Base-by-base conservation (phyloP, 2,329 filamentous ascomycete genomes). In the Aspergillus glaucus region DNA sequence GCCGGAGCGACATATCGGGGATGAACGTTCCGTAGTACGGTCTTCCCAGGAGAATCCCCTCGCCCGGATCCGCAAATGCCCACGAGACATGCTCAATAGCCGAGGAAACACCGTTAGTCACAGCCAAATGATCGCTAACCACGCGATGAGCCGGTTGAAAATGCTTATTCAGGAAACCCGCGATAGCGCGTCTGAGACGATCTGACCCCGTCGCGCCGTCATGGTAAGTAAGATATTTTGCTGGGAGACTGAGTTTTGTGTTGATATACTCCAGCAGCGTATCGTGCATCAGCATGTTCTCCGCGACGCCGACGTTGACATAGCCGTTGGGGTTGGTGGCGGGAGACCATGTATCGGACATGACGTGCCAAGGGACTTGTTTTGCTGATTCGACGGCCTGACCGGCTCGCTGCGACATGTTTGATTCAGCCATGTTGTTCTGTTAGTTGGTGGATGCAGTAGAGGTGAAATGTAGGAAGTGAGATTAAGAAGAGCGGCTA, bases 201-300 rank as follows among this genome's bases (percentile, higher is more conserved):
- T 48, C 46, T 0, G 64, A 64, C 4, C 67, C 68, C 6, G 46
- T 48, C 1, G 59, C 59, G 3, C 67, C 67, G 12, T 70, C 64
- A n/a, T 69, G 67, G 50, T 71, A 72, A 10, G 67, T 70, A 40
- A 71, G 62, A 17, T 59, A 62, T 40, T 59, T 55, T 14, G 56
- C 52, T 0, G 62, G 59, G 1, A 69, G 44, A 2, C 68, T 56
- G 6, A 73, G 54, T 41, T 71, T 69, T 2, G 56, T 54, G 54
- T 75, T 71, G 26, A 65, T 45, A 73, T 73, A 74, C 17, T 70
- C 55, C 2, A 68, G 59, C 3, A 79, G 65, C 3, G 65, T 56
- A 15, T 69, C 56, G 48, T 79, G 76, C 76, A 79, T 78, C 39
- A 80, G 68, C 0, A 63, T 60, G 55, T 80, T 79, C 58, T 80